A percentile compares a stretch with the other conserved stretches of the same genome.
Evolutionary conservation across 2,329 filamentous ascomycete genomes (phyloP).

Genomic region (Graphilbum sp.): DNA sequence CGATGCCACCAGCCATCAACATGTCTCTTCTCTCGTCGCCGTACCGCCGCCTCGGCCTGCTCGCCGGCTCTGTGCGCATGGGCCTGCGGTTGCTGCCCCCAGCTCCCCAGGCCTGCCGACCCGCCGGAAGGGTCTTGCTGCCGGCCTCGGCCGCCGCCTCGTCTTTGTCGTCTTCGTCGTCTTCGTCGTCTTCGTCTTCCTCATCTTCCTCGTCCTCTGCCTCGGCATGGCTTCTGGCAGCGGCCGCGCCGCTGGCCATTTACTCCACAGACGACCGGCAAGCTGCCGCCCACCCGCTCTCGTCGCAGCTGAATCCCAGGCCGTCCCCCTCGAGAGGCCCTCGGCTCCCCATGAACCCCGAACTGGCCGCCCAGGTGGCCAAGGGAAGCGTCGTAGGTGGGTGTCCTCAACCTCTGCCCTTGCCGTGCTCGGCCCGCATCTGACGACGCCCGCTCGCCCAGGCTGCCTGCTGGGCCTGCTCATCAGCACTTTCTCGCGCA

Average conservation of each 20-base stretch:
- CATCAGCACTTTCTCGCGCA: conserved; percentile 54
- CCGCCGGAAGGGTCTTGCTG: no score
- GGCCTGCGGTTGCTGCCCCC: not conserved
- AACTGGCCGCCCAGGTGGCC: conserved; percentile 31
- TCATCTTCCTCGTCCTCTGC: conserved; percentile 2
- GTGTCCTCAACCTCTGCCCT: conserved; percentile 2
- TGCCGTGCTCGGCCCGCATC: no score
- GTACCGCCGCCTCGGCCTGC: not conserved
- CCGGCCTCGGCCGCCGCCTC: no score
- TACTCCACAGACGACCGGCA: not conserved
- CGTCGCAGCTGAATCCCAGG: not conserved
- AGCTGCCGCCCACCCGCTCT: no score
- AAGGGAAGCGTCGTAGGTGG: conserved; percentile 36
- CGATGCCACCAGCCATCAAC: no score
- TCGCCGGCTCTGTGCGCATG: not conserved
- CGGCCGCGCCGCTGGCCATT: conserved; percentile 3
- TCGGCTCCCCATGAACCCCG: conserved; percentile 12
- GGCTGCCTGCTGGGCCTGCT: conserved; percentile 48
- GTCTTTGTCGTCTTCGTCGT: not conserved
- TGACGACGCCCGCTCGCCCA: no score
- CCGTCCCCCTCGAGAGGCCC: not conserved
- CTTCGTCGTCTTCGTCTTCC: not conserved
- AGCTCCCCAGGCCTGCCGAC: no score
- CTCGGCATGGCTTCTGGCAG: conserved; percentile 3
- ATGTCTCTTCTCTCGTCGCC: not conserved